Evolutionary conservation across 768 basidiomycete species (phyloP).

Genomic region (Suillus variegatus): DNA sequence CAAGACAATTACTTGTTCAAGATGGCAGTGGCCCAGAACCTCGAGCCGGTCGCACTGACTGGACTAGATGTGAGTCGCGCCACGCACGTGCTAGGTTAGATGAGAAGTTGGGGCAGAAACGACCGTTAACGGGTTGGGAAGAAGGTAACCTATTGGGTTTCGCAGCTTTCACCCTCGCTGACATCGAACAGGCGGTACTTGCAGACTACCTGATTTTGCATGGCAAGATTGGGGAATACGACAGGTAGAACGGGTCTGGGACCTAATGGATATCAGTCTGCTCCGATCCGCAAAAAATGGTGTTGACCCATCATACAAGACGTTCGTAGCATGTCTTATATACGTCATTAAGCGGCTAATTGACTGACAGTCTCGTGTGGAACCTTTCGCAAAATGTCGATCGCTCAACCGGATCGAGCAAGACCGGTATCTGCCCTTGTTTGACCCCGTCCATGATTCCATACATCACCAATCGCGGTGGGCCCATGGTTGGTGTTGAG

Average conservation of each 20-base stretch:
- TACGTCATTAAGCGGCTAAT: constrained; percentile 4
- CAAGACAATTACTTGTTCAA: constrained; percentile 79
- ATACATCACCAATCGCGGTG: constrained; percentile 93
- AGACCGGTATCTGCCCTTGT: constrained; percentile 86
- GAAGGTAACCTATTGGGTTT: constrained; percentile 55
- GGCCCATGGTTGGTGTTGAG: constrained; percentile 92
- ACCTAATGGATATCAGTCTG: constrained; percentile 89
- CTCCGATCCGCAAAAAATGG: constrained; percentile 80
- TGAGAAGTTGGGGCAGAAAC: constrained; percentile 77
- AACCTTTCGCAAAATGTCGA: constrained; percentile 97
- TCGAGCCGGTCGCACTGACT: constrained; percentile 77
- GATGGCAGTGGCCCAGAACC: constrained; percentile 67
- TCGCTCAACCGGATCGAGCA: constrained; percentile 78
- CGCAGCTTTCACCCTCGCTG: not conserved
- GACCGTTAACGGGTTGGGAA: constrained; percentile 91
- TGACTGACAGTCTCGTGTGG: constrained; percentile 73
- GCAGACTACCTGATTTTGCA: constrained; percentile 83
- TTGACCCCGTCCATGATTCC: constrained; percentile 97
- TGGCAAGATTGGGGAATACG: constrained; percentile 95
- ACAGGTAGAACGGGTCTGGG: constrained; percentile 95
- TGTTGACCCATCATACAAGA: constrained; percentile 86
- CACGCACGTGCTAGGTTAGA: constrained; percentile 87
- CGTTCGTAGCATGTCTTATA: constrained; percentile 48
- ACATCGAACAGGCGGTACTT: constrained; percentile 61
- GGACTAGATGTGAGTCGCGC: constrained; percentile 90